Evolutionary conservation across 495 filamentous ascomycete species (phyloP).

Genomic region (Platismatia glauca): DNA sequence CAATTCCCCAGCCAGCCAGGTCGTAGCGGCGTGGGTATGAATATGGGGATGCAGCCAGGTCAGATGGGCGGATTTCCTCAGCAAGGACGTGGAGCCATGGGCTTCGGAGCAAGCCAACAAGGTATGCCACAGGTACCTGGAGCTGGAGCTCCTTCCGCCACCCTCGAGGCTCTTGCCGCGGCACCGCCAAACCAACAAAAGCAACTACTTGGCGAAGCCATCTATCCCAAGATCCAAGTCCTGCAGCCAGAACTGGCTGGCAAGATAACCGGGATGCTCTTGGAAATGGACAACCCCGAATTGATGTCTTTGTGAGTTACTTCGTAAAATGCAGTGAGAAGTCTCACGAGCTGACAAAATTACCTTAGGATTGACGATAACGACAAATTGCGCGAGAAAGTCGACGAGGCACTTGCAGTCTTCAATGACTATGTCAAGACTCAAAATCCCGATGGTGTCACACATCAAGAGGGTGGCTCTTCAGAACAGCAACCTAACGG

Average conservation of each 20-base stretch:
- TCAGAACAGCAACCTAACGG: conserved; percentile 22
- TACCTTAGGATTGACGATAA: conserved; percentile 83
- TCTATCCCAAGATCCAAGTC: conserved; percentile 94
- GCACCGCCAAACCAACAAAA: conserved; percentile 72
- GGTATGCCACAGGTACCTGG: conserved; percentile 23
- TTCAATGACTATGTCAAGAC: conserved; percentile 98
- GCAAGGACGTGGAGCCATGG: conserved; percentile 28
- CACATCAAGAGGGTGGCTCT: conserved; percentile 32
- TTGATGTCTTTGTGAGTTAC: conserved; percentile 85
- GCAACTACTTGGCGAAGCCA: conserved; percentile 92
- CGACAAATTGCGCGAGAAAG: conserved; percentile 80
- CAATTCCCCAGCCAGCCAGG: conserved; percentile 31
- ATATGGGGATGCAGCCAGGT: conserved; percentile 37
- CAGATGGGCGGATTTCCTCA: conserved; percentile 42
- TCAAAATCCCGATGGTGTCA: conserved; percentile 38
- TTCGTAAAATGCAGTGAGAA: not conserved
- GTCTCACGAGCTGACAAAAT: conserved; percentile 20
- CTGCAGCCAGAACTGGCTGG: conserved; percentile 91
- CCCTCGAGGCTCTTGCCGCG: conserved; percentile 40
- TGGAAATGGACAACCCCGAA: conserved; percentile 97
- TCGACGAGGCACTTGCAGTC: conserved; percentile 89
- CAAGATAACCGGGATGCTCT: conserved; percentile 98
- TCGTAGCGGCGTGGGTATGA: conserved; percentile 38
- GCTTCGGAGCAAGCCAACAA: conserved; percentile 33
- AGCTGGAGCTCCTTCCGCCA: conserved; percentile 32